Base-by-base conservation (phyloP, 495 filamentous ascomycete species). In the Mytilinidion resinicola region DNA sequence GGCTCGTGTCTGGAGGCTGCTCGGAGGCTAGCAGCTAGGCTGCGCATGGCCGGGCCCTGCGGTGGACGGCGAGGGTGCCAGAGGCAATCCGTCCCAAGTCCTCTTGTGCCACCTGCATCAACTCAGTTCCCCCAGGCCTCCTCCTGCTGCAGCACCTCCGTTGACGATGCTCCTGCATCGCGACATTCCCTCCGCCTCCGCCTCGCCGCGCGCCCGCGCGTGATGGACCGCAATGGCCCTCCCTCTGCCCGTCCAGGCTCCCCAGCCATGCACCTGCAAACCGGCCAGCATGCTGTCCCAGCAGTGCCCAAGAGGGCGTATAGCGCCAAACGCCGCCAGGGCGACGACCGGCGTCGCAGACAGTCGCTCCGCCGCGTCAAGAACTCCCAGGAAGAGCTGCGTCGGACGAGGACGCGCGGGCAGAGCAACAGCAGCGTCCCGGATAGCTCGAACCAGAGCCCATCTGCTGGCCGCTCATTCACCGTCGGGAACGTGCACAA, bases 401-500 rank as follows among this genome's bases (percentile, higher is more conserved):
- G 68, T 9, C 44, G 58, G 12, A 60, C 58, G 20, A 50, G 65
- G 20, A 54, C 58, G 2, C 56, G 63, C 12, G 52, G 65, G 17
- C n/a, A 35, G n/a, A 57, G 53, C 49, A 61, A 51, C 53, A 46
- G 50, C 19, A 60, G 54, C 52, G 42, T 57, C 55, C 52, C 51
- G 11, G 47, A 56, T 34, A 47, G 55, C 15, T n/a, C n/a, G n/a
- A n/a, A 60, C 35, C 14, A 35, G 50, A 25, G 53, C 35, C 33
- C 52, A 59, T 33, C 53, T 53, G 51, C 42, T 35, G 65, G 67
- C 35, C 52, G 88, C 50, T 87, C 93, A 67, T 97, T 96, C 72
- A 89, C 90, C 9, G 92, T 96, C 55, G 90, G 88, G 21, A 96
- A 95, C 74, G 87, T 97, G 56, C 88, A 90, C 68, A 92, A 93